Evolutionary conservation across 352 stramenopile species (phyloP), one percentile per base, ranked within the genome.

Genomic region (Globisporangium apiculatum): DNA sequence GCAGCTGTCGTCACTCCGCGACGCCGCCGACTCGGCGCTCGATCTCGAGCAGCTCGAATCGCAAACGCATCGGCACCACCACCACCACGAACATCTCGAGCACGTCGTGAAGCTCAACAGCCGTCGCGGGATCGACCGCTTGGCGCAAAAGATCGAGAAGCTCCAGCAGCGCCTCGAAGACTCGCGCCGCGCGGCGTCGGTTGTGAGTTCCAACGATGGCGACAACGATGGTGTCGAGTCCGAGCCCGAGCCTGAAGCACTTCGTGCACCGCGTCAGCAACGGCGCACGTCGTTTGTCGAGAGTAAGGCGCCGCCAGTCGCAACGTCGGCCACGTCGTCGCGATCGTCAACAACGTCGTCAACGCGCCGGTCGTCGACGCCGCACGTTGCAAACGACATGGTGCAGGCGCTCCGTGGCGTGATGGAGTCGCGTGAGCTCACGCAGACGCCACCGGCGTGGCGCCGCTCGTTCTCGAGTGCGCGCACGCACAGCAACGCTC

Each of bases 341-440:
- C 45, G 45, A 15, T 42, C 14, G 37, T 40, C 31, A 17, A 55
- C 17, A 14, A 45, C 37, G 51, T 31, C 24, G 24, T 64, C 69
- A 10, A 38, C 52, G 6, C 55, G 53, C 10, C 15, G 56, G 10
- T 51, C 64, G 14, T 57, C 46, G 31, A 40, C 64, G 37, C 64
- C 71, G 38, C 53, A 40, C 69, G 9, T 31, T 31, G 24, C 24
- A 31, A 31, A 81, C 74, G 4, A 86, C 35, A 72, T 87, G 46
- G 67, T 91, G 0, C 68, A 67, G 1, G 74, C 72, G 56, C 56
- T 91, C 9, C 76, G 70, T 36, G 79, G 80, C 12, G 76, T 91
- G 10, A 91, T 91, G 80, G 87, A 85, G 61, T 87, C 80, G 12
- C 83, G 72, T 14, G 80, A 91, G 48, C 64, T 87, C 7, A 78